Percentiles rank a stretch among this genome's conserved stretches.
These are phyloP conservation scores for Moesziomyces sp. DNA, from an alignment of 1,284 basidiomycete genomes.

Conservation along the genomic window DNA sequence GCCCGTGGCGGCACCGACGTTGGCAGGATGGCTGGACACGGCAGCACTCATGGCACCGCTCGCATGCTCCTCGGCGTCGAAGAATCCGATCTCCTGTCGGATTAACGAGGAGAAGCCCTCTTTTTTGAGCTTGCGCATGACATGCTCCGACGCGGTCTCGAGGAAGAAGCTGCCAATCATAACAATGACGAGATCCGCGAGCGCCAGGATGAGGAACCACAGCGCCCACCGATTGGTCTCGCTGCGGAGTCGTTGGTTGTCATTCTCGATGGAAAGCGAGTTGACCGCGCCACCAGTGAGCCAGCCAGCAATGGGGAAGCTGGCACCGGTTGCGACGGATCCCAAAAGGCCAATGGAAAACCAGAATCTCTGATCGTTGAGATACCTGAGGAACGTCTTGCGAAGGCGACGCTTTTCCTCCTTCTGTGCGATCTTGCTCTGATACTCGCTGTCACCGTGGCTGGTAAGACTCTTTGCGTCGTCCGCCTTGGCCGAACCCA, in stretches of 20 bases:
- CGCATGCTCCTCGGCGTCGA: conserved; percentile 64
- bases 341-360: conserved; percentile 48
- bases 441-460: conserved; percentile 5
- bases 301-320: conserved; percentile 68
- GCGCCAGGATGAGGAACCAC: conserved; percentile 58
- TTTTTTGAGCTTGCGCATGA: conserved; percentile 54
- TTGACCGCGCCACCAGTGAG: conserved; percentile 59
- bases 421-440: conserved; percentile 20
- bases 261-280: conserved; percentile 49
- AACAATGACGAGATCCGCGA: conserved; percentile 47
- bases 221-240: conserved; percentile 52
- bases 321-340: conserved; percentile 58
- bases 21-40: conserved; percentile 65
- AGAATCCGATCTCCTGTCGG: conserved; percentile 64
- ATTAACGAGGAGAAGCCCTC: conserved; percentile 55
- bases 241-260: conserved; percentile 30
- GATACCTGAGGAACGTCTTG: conserved; percentile 32
- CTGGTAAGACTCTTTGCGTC: conserved; percentile 6
- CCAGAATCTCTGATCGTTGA: conserved; percentile 42
- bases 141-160: conserved; percentile 59
- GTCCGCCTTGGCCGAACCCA: conserved; percentile 1
- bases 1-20: conserved; percentile 68
- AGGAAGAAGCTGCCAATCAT: conserved; percentile 55
- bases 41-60: conserved; percentile 69
- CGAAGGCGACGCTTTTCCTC: conserved; percentile 36